A percentile compares a stretch with the other conserved stretches of the same genome.
Conservation (phyloP, 805 yeast species). For the Candida coquimbonensis region DNA sequence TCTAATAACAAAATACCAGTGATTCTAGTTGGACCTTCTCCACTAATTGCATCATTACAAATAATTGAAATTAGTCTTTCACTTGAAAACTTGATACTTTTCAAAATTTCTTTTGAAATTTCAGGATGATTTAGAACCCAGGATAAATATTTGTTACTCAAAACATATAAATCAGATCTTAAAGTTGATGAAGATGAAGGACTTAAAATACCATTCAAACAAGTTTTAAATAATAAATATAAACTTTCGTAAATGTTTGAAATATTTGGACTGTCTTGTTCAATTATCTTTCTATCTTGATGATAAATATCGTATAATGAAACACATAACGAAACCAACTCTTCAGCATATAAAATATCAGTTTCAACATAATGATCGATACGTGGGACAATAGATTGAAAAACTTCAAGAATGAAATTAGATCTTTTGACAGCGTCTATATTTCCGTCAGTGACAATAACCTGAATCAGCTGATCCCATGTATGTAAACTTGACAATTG, state of each 20-base stretch:
- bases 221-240: constrained; percentile 63
- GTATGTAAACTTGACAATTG: constrained; percentile 65
- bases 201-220: constrained; percentile 65
- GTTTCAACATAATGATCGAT: constrained; percentile 66
- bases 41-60: constrained; percentile 71
- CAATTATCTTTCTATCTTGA: constrained; percentile 31
- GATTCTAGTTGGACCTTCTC: constrained; percentile 70
- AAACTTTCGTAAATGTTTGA: constrained; percentile 47
- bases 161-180: constrained; percentile 73
- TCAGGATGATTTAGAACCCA: constrained; percentile 37
- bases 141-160: constrained; percentile 59
- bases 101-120: constrained; percentile 40
- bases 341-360: constrained; percentile 64
- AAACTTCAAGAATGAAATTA: constrained; percentile 65
- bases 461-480: constrained; percentile 78
- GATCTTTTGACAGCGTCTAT: constrained; percentile 39
- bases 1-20: constrained; percentile 74
- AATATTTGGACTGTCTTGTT: constrained; percentile 25
- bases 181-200: constrained; percentile 60
- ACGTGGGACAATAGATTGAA: constrained; percentile 70
- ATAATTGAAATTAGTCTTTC: constrained; percentile 60
- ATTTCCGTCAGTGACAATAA: constrained; percentile 59
- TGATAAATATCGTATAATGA: constrained; percentile 60
- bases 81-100: constrained; percentile 47
- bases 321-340: constrained; percentile 69